phyloP scores from a whole-genome alignment of 805 yeast species.

The Candida nemodendra region DNA sequence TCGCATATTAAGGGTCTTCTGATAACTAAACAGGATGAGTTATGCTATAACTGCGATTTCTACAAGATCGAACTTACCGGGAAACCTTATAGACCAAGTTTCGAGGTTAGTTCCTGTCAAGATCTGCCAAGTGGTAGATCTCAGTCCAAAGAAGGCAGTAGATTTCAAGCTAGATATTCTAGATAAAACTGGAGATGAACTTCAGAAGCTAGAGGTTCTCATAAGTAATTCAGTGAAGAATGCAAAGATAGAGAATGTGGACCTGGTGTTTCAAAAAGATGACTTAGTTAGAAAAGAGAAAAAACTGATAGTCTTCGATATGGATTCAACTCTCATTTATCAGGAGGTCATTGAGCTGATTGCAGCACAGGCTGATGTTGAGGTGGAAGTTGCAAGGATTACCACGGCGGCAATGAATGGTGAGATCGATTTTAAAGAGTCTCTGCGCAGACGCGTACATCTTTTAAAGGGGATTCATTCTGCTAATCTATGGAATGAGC shows the following conservation, averaged over 20 bases:
- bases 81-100: slow-evolving; percentile 22
- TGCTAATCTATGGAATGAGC: slow-evolving; percentile 69
- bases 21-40: slow-evolving; percentile 16
- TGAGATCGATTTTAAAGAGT: slow-evolving; percentile 85
- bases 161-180: slow-evolving; percentile 35
- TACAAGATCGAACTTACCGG: slow-evolving; percentile 19
- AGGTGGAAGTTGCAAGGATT: slow-evolving; percentile 79
- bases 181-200: slow-evolving; percentile 16
- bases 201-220: slow-evolving; percentile 10
- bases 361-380: slow-evolving; percentile 92
- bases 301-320: slow-evolving; percentile 83
- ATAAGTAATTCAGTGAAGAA: slow-evolving; percentile 23
- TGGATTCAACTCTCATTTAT: slow-evolving; percentile 95
- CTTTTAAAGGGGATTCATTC: slow-evolving; percentile 82
- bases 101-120: slow-evolving; percentile 31
- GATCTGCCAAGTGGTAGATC: slow-evolving; percentile 25
- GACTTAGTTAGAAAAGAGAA: slow-evolving; percentile 34
- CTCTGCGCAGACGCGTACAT: slow-evolving; percentile 69
- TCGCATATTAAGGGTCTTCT: no score
- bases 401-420: slow-evolving; percentile 97
- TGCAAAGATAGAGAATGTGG: slow-evolving; percentile 32
- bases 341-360: slow-evolving; percentile 97
- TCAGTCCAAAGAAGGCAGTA: slow-evolving; percentile 38
- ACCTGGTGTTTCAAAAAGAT: slow-evolving; percentile 42
- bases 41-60: slow-evolving; percentile 34